Evolutionary conservation across 306 rosid genomes (phyloP), one percentile per base, ranked within the genome.

Genomic region (Glycine tomentella): DNA sequence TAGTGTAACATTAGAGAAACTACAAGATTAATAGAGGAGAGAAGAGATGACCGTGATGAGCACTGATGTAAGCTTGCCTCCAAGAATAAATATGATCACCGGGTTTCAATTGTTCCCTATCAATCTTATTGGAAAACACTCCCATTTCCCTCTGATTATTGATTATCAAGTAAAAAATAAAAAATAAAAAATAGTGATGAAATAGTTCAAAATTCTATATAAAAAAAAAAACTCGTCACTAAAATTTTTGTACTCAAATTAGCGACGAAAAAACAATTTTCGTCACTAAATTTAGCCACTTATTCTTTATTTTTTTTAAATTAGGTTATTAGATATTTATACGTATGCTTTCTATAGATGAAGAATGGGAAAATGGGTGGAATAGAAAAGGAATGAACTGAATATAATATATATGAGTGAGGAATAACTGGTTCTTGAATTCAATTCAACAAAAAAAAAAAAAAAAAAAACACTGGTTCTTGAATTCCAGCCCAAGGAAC

Each of bases 81-180:
- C 95, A 94, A 1, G 98, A 89, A 79, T 94, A 90, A 44, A 94
- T 87, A 53, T 94, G 98, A 89, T 94, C 94, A 0, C 94, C 95
- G 3, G 91, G 83, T 49, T 83, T 87, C 80, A 94, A 61, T 34
- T 83, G 56, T 20, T 84, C 81, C 85, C 81, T 33, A 11, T 83
- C 76, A 73, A 89, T 83, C 89, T 86, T 89, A 69, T 91, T 90
- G 3, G 92, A 91, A 12, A 91, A 65, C 76, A 91, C 42, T 45
- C 95, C 93, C 93, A 91, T 93, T 36, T 36, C 5, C 70, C 4
- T 15, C 4, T 36, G 17, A 68, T 45, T 13, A 8, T 14, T 25
- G 31, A 25, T 25, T 25, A 25, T 2, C 31, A 25, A 25, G 31
- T 25, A 25, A 25, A 25, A 25, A 25, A 25, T 25, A 25, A 25